Evolutionary conservation across 371 early-diverging fungal species (phyloP), one percentile per base, ranked within the genome.

Genomic region (Syncephalastrum sp.): DNA sequence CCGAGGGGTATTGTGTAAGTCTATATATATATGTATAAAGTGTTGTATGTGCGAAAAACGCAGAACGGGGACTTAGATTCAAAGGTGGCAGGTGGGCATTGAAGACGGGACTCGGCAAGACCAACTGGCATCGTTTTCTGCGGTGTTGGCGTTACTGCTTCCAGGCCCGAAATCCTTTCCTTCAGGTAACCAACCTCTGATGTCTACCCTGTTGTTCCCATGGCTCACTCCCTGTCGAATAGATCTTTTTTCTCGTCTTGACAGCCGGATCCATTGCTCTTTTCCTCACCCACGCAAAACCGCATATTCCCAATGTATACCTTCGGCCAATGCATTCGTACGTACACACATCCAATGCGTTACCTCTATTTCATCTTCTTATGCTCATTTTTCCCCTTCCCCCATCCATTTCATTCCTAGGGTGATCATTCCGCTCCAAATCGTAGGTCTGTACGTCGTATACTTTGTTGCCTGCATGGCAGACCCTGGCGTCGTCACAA

Each of bases 401-500:
- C 21, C 21, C 21, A 21, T 21, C 21, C 21, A 21, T 21, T 21
- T 2, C 2, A 21, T 21, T 21, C 21, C 15, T 51, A 82, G 83
- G 25, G 41, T 69, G 19, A 53, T 81, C 21, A 77, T 84, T 46
- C 85, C 84, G 3, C 48, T 63, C 10, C 77, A 82, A 62, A 87
- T 87, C 49, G 64, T 80, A 2, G 77, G 66, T 51, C 69, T 84
- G 1, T 90, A 89, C 62, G 61, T 55, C 10, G 63, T 73, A 47
- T 83, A 82, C 56, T 78, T 77, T 38, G 50, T 84, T 17, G 86
- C 85, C 1, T 86, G 88, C 25, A 62, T 68, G 5, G 64, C 82
- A 7, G 82, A 90, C 54, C 91, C 91, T 2, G 91, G 91, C 5
- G 64, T 75, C 5, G 77, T 91, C 23, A 77, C 76, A 7, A 59